Percentiles rank a stretch among this genome's conserved stretches.
phyloP scores from a whole-genome alignment of 2,329 filamentous ascomycete species.

The Exophiala oligosperma region DNA sequence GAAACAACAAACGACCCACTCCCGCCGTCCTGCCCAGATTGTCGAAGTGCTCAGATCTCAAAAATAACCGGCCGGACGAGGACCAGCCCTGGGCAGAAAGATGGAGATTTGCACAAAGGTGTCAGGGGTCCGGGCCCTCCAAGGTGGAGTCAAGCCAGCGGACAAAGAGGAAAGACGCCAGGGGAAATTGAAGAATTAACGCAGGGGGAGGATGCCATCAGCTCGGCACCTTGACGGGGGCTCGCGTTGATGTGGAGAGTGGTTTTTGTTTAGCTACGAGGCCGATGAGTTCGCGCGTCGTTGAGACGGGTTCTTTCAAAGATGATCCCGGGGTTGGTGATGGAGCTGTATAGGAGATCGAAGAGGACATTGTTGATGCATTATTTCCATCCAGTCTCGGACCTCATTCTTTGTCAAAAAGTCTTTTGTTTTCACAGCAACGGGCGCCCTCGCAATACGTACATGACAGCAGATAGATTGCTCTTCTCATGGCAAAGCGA shows the following conservation, averaged over 20 bases:
- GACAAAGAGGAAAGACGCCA: conserved; percentile 8
- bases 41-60: conserved; percentile 21
- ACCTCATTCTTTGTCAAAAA: too few relatives aligned
- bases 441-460: too few relatives aligned
- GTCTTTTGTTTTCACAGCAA: too few relatives aligned
- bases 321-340: background rate
- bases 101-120: conserved; percentile 6
- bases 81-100: background rate
- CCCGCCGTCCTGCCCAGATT: conserved; percentile 20
- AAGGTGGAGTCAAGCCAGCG: background rate
- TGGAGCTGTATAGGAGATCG: background rate
- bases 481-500: background rate
- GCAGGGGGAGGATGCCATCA: conserved; percentile 16
- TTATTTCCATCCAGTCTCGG: background rate
- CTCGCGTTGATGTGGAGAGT: background rate
- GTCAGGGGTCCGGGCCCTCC: background rate
- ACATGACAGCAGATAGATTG: background rate
- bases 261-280: background rate
- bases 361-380: too few relatives aligned
- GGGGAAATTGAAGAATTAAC: conserved; percentile 12
- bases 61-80: conserved; percentile 8
- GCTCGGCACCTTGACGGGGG: background rate
- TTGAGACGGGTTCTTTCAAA: too few relatives aligned
- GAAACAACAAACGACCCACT: conserved; percentile 22
- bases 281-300: too few relatives aligned